phyloP scores from a whole-genome alignment of 805 yeast genomes.

The Yamadazyma nakazawae region DNA sequence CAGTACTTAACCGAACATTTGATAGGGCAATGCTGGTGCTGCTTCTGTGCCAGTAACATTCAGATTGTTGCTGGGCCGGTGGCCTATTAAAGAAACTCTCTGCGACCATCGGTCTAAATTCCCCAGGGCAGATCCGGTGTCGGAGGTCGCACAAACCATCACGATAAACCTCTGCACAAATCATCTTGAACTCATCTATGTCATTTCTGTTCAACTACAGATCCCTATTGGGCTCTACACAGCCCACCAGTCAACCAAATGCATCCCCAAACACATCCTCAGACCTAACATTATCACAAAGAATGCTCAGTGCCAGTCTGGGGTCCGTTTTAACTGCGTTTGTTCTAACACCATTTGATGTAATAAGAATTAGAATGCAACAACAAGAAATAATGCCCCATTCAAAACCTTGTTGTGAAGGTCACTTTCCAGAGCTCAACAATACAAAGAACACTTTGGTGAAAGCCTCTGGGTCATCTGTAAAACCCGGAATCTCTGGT shows the following conservation, averaged over 20 bases:
- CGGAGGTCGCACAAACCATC: background rate
- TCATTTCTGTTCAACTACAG: background rate
- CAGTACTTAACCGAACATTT: no score
- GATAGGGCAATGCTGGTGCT: no score
- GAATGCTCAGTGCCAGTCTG: slow-evolving; percentile 76
- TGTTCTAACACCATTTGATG: slow-evolving; percentile 79
- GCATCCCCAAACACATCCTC: background rate
- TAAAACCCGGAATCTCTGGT: background rate
- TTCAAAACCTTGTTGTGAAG: slow-evolving; percentile 24
- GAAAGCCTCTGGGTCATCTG: slow-evolving; percentile 5
- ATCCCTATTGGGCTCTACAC: slow-evolving; percentile 24
- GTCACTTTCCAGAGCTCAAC: slow-evolving; percentile 3
- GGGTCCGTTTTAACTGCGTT: slow-evolving; percentile 73
- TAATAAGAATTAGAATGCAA: slow-evolving; percentile 70
- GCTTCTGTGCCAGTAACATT: no score
- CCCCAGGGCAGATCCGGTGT: background rate
- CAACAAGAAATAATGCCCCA: slow-evolving; percentile 63
- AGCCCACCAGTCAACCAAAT: background rate
- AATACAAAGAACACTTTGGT: slow-evolving; percentile 13
- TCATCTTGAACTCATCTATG: background rate
- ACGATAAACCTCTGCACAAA: background rate
- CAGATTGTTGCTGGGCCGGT: no score
- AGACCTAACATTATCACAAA: slow-evolving; percentile 34
- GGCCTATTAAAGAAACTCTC: background rate
- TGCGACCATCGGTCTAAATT: background rate